Base-by-base conservation (phyloP, 768 basidiomycete species). In the Rhizopogon sp. region DNA sequence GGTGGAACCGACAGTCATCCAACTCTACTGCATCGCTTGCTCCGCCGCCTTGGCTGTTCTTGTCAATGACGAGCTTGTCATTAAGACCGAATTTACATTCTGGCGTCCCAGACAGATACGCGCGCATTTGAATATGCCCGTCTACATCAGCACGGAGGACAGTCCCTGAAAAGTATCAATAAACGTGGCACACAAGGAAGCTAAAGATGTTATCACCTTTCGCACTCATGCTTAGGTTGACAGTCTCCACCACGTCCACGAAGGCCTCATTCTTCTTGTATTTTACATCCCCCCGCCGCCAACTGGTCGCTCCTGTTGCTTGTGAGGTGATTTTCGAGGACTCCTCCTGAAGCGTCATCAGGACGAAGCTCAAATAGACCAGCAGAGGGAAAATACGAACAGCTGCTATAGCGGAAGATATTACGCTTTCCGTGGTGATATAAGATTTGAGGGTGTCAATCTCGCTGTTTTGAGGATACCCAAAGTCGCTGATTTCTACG, bases 181-280 rank as follows among this genome's bases (percentile, higher is more conserved):
- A 35, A 53, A 58, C 52, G 25, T 2, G 22, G 39, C 8, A 22
- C 33, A 25, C 39, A 9, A 20, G n/a, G 14, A 22, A 16, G 31
- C 20, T 1, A 17, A 43, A 45, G 11, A 17, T 39, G 35, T 50
- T 6, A 35, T 44, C 13, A 60, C 94, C 95, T 76, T 96, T 98
- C 2, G 94, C 90, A 68, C 93, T 96, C 95, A 98, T 97, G 62
- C 92, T 87, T 53, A 98, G 70, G 65, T 99, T 98, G 58, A 99
- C 91, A 2, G 82, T 91, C 75, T 99, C 97, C 43, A 99, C 90
- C 8, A 99, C 97, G 66, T 99, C 97, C n/a, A 99, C 96, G 62
- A 98, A 99, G 0, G 97, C 97, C 66, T 99, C 97, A 61, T 99
- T 99, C 80, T 98, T 99, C 77, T 97, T 90, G 72, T 99, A 98